phyloP scores from a whole-genome alignment of 768 basidiomycete species.

The Crassisporium funariophilum region DNA sequence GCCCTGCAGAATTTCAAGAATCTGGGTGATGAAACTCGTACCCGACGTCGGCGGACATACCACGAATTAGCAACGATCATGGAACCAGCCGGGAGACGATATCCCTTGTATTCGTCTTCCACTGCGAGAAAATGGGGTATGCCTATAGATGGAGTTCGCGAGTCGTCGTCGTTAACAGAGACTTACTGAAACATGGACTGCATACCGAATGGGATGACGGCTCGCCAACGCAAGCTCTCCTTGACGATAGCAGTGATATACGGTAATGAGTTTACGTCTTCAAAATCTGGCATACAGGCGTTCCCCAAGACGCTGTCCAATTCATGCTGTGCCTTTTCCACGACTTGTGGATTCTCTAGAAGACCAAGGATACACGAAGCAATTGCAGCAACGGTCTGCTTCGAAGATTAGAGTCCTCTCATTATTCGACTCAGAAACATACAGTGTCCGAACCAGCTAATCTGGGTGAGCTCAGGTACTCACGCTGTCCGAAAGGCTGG shows the following conservation, averaged over 20 bases:
- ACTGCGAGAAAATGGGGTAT: slow-evolving; percentile 20
- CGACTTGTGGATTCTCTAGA: slow-evolving; percentile 32
- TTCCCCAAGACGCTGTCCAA: slow-evolving; percentile 36
- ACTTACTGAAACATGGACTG: not conserved
- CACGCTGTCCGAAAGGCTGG: slow-evolving; percentile 11
- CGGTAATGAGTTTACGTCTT: slow-evolving; percentile 29
- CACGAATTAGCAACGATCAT: slow-evolving; percentile 35
- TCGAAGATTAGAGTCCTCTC: not conserved
- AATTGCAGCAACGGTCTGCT: slow-evolving; percentile 29
- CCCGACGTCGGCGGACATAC: slow-evolving; percentile 25
- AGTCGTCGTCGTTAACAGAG: too few species aligned
- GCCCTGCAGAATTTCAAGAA: slow-evolving; percentile 34
- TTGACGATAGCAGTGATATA: slow-evolving; percentile 34
- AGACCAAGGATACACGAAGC: slow-evolving; percentile 36
- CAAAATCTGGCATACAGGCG: slow-evolving; percentile 33
- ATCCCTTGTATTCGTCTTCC: slow-evolving; percentile 34
- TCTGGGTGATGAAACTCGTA: not conserved
- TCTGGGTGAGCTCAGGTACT: slow-evolving; percentile 10
- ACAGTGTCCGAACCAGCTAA: slow-evolving; percentile 26
- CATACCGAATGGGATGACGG: slow-evolving; percentile 27
- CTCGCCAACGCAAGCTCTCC: slow-evolving; percentile 31
- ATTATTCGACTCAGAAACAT: not conserved
- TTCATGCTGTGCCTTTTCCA: slow-evolving; percentile 34
- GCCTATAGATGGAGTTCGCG: slow-evolving; percentile 15
- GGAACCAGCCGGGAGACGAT: slow-evolving; percentile 31